A percentile compares a stretch with the other conserved stretches of the same genome.
phyloP scores from a whole-genome alignment of 345 rosid species.

The Nasturtium officinale region DNA sequence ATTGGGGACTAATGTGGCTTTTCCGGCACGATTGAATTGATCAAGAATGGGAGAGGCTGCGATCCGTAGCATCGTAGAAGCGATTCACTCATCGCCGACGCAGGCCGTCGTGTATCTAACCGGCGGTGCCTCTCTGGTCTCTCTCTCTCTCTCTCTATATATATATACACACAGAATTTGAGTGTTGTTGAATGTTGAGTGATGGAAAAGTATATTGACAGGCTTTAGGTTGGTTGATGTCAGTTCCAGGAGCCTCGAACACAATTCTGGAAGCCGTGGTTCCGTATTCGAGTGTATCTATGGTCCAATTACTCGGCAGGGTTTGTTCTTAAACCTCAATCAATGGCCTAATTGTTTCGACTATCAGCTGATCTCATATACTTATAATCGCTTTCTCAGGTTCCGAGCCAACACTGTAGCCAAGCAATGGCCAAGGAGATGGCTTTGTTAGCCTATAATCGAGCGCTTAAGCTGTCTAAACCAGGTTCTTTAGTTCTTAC shows the following conservation, averaged over 20 bases:
- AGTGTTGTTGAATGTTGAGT: not conserved
- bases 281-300: slow-evolving; percentile 73
- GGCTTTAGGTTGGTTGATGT: slow-evolving; percentile 77
- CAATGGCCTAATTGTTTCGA: not conserved
- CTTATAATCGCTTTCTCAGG: slow-evolving; percentile 41
- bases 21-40: slow-evolving; percentile 3
- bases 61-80: slow-evolving; percentile 65
- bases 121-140: slow-evolving; percentile 91
- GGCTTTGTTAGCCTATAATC: slow-evolving; percentile 87
- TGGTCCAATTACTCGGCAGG: slow-evolving; percentile 71
- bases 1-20: slow-evolving; percentile 4
- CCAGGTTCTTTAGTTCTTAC: not conserved
- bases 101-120: slow-evolving; percentile 77
- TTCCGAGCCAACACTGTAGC: slow-evolving; percentile 66
- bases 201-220: slow-evolving; percentile 29
- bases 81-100: slow-evolving; percentile 67
- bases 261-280: slow-evolving; percentile 85
- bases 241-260: slow-evolving; percentile 88
- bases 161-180: too few species aligned
- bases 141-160: not conserved
- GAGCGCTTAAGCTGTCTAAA: slow-evolving; percentile 70
- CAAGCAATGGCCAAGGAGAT: slow-evolving; percentile 61
- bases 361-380: not conserved
- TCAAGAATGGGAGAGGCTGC: slow-evolving; percentile 58
- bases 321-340: slow-evolving; percentile 41